phyloP scores from a whole-genome alignment of 2,329 filamentous ascomycete genomes.

The Xylaria polymorpha region DNA sequence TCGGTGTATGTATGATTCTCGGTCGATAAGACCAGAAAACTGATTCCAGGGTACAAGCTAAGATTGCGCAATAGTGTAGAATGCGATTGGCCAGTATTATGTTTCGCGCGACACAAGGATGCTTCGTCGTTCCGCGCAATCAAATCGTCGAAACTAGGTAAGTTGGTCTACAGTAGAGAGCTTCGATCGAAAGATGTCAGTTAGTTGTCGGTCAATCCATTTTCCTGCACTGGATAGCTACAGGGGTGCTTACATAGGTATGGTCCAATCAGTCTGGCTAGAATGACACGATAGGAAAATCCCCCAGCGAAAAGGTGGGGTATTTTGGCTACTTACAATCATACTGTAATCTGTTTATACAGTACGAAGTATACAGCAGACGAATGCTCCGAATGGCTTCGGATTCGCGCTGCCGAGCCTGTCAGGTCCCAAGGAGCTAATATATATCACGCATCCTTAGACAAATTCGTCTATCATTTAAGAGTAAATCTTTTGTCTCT shows the following conservation, averaged over 20 bases:
- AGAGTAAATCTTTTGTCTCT: constrained; percentile 9
- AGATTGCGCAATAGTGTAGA: background rate
- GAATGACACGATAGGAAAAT: constrained; percentile 12
- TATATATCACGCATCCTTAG: background rate
- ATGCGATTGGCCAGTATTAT: background rate
- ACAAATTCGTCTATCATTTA: constrained; percentile 5
- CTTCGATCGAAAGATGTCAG: constrained; percentile 8
- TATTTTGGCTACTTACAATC: background rate
- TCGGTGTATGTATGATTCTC: constrained; percentile 4
- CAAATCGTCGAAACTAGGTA: background rate
- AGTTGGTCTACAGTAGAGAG: background rate
- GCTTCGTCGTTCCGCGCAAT: background rate
- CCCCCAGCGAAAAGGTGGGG: constrained; percentile 8
- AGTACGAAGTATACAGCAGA: background rate
- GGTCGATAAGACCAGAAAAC: background rate
- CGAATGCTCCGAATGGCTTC: constrained; percentile 7
- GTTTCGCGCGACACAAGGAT: background rate
- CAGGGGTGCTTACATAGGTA: background rate
- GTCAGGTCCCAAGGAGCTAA: background rate
- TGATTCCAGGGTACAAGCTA: background rate
- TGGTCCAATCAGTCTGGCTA: background rate
- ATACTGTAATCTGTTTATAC: background rate
- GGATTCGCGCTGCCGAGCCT: background rate
- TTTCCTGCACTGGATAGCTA: background rate
- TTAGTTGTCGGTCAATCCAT: background rate